phyloP scores from a whole-genome alignment of 2,329 filamentous ascomycete genomes.

The Fusarium sp. region DNA sequence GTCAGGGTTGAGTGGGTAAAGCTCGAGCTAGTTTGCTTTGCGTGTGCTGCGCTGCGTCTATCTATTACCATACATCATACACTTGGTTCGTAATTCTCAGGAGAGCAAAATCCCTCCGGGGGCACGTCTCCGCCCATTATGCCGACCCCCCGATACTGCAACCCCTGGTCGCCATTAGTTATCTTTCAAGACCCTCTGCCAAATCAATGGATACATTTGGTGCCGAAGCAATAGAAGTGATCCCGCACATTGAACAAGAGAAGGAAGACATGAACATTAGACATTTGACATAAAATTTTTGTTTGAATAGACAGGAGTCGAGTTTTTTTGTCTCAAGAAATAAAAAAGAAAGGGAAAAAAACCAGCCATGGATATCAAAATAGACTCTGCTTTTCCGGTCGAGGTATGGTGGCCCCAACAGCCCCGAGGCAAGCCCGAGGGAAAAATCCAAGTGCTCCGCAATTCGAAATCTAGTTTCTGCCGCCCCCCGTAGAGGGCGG shows the following conservation, averaged over 20 bases:
- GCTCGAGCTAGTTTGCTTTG: constrained; percentile 15
- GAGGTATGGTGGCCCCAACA: constrained; percentile 38
- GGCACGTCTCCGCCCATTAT: background rate
- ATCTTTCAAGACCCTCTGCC: constrained; percentile 14
- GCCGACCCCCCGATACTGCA: background rate
- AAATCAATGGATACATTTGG: background rate
- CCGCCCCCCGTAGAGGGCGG: constrained; percentile 28
- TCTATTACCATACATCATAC: constrained; percentile 30
- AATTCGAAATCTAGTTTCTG: constrained; percentile 45
- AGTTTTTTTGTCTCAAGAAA: constrained; percentile 40
- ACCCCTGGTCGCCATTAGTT: constrained; percentile 21
- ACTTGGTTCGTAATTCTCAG: constrained; percentile 30
- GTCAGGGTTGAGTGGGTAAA: constrained; percentile 5
- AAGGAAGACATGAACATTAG: constrained; percentile 15
- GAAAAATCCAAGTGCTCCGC: constrained; percentile 48
- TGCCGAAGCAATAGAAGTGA: constrained; percentile 6
- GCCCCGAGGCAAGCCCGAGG: constrained; percentile 46
- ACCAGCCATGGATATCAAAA: constrained; percentile 35
- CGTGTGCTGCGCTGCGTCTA: constrained; percentile 24
- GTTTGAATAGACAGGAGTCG: constrained; percentile 37
- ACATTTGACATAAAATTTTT: constrained; percentile 31
- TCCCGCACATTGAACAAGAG: constrained; percentile 17
- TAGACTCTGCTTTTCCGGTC: constrained; percentile 41
- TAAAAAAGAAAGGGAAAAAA: constrained; percentile 16
- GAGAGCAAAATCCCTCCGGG: background rate